Evolutionary conservation across 768 basidiomycete genomes (phyloP).

Genomic region (Cystofilobasidium ferigula): DNA sequence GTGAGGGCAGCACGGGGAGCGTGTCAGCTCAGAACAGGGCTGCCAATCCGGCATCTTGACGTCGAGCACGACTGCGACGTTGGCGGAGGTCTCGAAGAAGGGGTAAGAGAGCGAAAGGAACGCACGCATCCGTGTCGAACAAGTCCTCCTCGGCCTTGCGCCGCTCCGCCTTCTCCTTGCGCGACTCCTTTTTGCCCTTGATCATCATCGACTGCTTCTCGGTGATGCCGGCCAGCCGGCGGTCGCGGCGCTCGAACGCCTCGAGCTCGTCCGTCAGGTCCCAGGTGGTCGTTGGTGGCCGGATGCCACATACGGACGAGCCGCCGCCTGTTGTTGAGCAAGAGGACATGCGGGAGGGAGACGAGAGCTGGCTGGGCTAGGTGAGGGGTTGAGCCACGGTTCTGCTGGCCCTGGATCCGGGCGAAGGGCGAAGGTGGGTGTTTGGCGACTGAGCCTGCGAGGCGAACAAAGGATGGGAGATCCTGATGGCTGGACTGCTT

Average conservation of each 20-base stretch:
- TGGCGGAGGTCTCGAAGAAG: too few relatives aligned
- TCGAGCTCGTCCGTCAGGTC: slow-evolving; percentile 19
- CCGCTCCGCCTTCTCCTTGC: slow-evolving; percentile 31
- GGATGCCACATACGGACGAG: background rate
- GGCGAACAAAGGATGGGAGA: too few relatives aligned
- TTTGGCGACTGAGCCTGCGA: too few relatives aligned
- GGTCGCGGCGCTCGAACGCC: slow-evolving; percentile 10
- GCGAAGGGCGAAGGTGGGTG: too few relatives aligned
- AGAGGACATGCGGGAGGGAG: background rate
- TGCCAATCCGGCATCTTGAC: background rate
- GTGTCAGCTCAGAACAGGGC: background rate
- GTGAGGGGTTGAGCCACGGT: too few relatives aligned
- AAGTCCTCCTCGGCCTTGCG: slow-evolving; percentile 30
- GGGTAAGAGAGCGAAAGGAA: background rate
- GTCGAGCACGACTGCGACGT: too few relatives aligned
- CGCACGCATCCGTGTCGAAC: slow-evolving; percentile 31
- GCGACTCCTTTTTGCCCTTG: slow-evolving; percentile 30
- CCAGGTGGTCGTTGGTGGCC: slow-evolving; percentile 11
- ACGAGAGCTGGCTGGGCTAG: too few relatives aligned
- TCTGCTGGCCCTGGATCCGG: too few relatives aligned
- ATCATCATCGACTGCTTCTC: slow-evolving; percentile 29
- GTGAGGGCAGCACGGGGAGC: background rate
- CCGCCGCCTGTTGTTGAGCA: background rate
- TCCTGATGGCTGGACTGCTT: too few relatives aligned
- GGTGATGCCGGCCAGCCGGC: background rate